Base-by-base conservation (phyloP, 2,329 filamentous ascomycete genomes). In the Sarocladium oryzae region DNA sequence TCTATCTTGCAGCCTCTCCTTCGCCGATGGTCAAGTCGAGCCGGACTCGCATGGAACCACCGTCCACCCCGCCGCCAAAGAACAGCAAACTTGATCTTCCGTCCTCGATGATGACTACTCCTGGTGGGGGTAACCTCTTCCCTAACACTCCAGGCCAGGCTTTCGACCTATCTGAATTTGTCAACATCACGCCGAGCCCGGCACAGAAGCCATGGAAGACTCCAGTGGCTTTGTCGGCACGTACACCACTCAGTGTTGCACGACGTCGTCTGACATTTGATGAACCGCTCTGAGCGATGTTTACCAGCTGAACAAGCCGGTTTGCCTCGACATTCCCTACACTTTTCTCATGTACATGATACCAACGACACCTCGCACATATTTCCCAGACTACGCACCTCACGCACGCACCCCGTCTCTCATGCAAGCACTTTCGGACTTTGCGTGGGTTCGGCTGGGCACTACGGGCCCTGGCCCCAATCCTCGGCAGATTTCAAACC, bases 141-240 rank as follows among this genome's bases (percentile, higher is more conserved):
- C 82, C 86, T 49, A 84, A 81, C 56, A 97, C 92, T 1, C 92
- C 92, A 0, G 85, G 85, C 15, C 87, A 91, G 63, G 72, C 68
- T 45, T 95, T 97, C 68, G 95, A 97, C 71, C 95, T 97, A 70
- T 83, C 90, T 50, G 93, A 99, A 65, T 99, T 96, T 69, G 86
- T 97, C 64, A 96, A 97, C 69, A 92, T 97, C 66, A 96, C 93
- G 6, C 93, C 93, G 0, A 96, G 89, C 63, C 93, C 93, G 18
- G 93, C 89, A 23, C 93, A 96, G 71, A 89, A 84, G 58, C 79
- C 84, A 9, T 96, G 90, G 88, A 89, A 86, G 66, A 95, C 90
- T 0, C 90, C 89, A 10, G 67, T 82, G 10, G 76, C 81, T 24
- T 73, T 76, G 26, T 64, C 70, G 16, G 65, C 70, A 50, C 76